Evolutionary conservation across 2,329 filamentous ascomycete genomes (phyloP).

Genomic region (Phyllachora maydis): DNA sequence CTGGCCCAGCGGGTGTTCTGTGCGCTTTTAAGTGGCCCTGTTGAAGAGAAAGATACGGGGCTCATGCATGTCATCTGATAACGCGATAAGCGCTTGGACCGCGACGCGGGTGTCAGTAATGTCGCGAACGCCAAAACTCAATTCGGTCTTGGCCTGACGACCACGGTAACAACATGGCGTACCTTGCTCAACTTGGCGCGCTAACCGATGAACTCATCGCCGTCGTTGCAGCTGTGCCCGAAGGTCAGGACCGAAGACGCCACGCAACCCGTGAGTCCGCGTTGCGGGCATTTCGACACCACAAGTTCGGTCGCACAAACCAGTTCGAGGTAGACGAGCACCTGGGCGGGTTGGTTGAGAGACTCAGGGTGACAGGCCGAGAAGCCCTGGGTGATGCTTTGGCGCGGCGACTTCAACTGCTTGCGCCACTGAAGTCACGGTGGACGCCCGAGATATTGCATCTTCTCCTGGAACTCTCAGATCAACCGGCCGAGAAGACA

Average conservation of each 20-base stretch:
- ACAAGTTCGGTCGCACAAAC: slow-evolving; percentile 45
- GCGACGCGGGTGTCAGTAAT: no score
- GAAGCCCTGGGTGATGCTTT: slow-evolving; percentile 62
- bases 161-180: slow-evolving; percentile 36
- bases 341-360: slow-evolving; percentile 61
- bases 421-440: slow-evolving; percentile 20
- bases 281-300: slow-evolving; percentile 27
- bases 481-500: slow-evolving; percentile 55
- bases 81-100: no score
- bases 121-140: no score
- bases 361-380: slow-evolving; percentile 60
- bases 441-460: slow-evolving; percentile 66
- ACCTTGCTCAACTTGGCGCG: slow-evolving; percentile 39
- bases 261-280: slow-evolving; percentile 24
- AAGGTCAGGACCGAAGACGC: slow-evolving; percentile 24
- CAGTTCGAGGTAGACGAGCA: slow-evolving; percentile 50
- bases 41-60: no score
- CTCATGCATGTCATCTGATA: no score
- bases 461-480: slow-evolving; percentile 61
- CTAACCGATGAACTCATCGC: slow-evolving; percentile 54
- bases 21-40: no score
- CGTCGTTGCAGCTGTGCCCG: slow-evolving; percentile 31
- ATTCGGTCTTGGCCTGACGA: no score
- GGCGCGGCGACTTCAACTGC: slow-evolving; percentile 12
- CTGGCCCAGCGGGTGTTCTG: no score